A percentile compares a stretch with the other conserved stretches of the same genome.
phyloP scores from a whole-genome alignment of 257 asterid genomes.

The Penstemon barbatus region DNA sequence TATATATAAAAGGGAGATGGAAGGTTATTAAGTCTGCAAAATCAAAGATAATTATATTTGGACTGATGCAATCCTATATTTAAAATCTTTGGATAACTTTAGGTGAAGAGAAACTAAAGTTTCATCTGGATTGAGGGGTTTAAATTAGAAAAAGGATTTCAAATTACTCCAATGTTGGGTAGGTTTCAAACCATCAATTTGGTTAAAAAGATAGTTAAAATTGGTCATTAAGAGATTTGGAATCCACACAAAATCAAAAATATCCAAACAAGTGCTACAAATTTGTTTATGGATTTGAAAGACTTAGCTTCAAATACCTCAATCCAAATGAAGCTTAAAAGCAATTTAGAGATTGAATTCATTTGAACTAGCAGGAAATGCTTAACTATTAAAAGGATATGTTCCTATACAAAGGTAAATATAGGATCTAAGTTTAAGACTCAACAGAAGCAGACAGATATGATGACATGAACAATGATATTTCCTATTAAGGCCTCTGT shows the following conservation, averaged over 20 bases:
- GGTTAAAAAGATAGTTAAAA: too few species aligned
- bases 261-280: too few species aligned
- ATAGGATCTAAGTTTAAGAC: neutral
- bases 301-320: too few species aligned
- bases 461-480: too few species aligned
- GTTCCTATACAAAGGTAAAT: constrained; percentile 2
- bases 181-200: too few species aligned
- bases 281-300: too few species aligned
- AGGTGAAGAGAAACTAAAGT: constrained; percentile 2
- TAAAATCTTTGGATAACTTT: neutral
- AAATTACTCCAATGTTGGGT: too few species aligned
- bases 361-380: constrained; percentile 14
- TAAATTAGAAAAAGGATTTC: too few species aligned
- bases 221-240: too few species aligned
- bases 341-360: neutral
- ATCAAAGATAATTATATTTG: constrained; percentile 15
- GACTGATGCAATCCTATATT: constrained; percentile 10
- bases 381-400: constrained; percentile 5
- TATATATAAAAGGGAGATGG: constrained; percentile 1
- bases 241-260: too few species aligned
- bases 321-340: too few species aligned
- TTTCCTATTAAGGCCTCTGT: too few species aligned
- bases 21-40: neutral
- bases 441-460: neutral
- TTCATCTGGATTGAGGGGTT: neutral